Base-by-base conservation (phyloP, 768 basidiomycete genomes). In the Panus rudis region DNA sequence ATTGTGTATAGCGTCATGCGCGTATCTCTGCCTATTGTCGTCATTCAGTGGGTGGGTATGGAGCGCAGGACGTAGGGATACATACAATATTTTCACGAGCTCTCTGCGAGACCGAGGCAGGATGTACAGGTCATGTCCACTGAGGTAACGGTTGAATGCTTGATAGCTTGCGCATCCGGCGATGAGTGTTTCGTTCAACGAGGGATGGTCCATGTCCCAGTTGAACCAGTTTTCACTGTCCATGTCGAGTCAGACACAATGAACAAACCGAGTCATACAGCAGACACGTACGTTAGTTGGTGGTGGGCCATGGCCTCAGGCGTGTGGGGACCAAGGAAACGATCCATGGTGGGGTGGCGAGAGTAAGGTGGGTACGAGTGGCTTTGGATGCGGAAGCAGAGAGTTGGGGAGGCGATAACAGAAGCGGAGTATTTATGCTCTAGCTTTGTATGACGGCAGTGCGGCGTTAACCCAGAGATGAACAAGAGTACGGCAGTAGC, bases 1-100 rank as follows among this genome's bases (percentile, higher is more conserved):
- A 55, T 89, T 90, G 60, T 90, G 88, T 42, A 90, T 85, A 10
- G 79, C 76, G 49, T 89, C 86, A 53, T 84, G 79, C 0, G 82
- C 75, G 54, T 89, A 89, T 56, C 85, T 71, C 43, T 79, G 72
- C 46, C 86, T 89, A 57, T 24, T 17, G 16, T 11, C 20, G 19
- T 6, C 35, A 39, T 28, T 24, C 16, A 21, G 46, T 23, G 37
- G 38, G 14, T 11, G 26, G 16, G 19, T 20, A 39, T 19, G 16
- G 42, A n/a, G 41, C 20, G 22, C 16, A 37, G 24, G 45, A 41
- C 45, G 42, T 50, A 19, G 41, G 32, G 34, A 27, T 42, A 69
- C 81, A 57, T 48, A 85, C 84, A 91, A 58, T 31, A 86, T 73
- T 53, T 73, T 78, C 62, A 85, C 80, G 30, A 91, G 75, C 53